Conservation (phyloP, 2,329 filamentous ascomycete genomes). For the Blastomyces silverae region DNA sequence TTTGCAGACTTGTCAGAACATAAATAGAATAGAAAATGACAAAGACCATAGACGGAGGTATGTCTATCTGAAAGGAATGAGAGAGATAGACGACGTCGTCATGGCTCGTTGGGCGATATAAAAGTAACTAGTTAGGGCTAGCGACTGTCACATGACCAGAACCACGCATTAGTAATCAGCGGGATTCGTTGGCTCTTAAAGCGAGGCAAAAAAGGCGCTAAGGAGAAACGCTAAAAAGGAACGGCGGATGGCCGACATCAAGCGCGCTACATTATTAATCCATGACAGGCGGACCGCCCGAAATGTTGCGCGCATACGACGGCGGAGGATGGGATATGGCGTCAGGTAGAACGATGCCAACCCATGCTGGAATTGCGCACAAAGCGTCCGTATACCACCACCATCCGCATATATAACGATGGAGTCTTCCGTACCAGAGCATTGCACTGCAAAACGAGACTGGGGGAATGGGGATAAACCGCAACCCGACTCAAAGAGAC, state of each 20-base stretch:
- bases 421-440: background rate
- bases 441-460: background rate
- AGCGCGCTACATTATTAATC: conserved; percentile 4
- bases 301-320: background rate
- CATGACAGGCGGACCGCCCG: background rate
- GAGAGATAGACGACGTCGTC: too few relatives aligned
- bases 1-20: background rate
- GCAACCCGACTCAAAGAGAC: background rate
- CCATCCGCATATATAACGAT: background rate
- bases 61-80: too few relatives aligned
- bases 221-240: background rate
- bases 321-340: background rate
- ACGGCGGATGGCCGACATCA: background rate
- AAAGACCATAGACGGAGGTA: background rate
- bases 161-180: too few relatives aligned
- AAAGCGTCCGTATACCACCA: background rate
- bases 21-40: background rate
- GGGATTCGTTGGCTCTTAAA: too few relatives aligned
- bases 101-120: too few relatives aligned
- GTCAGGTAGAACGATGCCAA: background rate
- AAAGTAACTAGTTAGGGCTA: background rate
- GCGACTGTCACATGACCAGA: too few relatives aligned
- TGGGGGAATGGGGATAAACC: background rate
- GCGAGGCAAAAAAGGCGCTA: too few relatives aligned
- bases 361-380: background rate